Evolutionary conservation across 2,329 filamentous ascomycete genomes (phyloP), one percentile per base, ranked within the genome.

Genomic region (Xylariales sp.): DNA sequence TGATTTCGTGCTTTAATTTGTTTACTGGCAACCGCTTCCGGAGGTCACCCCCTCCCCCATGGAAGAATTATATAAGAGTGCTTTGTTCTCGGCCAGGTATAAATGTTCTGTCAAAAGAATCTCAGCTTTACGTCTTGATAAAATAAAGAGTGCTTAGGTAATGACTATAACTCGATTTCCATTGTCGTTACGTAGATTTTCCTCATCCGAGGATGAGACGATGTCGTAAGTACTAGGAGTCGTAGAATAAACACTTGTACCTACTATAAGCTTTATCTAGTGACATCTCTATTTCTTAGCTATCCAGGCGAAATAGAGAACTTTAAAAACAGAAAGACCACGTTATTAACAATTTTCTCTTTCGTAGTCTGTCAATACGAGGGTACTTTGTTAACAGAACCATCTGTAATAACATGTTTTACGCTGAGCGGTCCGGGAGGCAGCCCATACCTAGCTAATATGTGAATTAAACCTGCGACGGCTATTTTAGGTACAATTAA

Each of bases 91-190:
- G 1, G 3, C 18, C 14, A 23, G 30, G 16, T 58, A 18, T 45
- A 46, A 49, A 55, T 41, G 28, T 5, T 5, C 28, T 23, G 49
- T 60, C 41, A 65, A 65, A 60, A 56, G 49, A n/a, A 32, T n/a
- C 32, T 48, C 18, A 9, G 6, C 4, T 32, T 48, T 48, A 10
- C 9, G 7, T n/a, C 18, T 34, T 9, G 10, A 16, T 16, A 12
- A 14, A 16, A 59, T 30, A 64, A 64, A 64, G 48, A 36, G 43
- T 14, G 18, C 28, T 18, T 28, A 2, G 2, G 3, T n/a, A 36
- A 52, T 32, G 49, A 36, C 14, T 28, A 34, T 52, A 52, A 52
- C 23, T 14, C 5, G 2, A 52, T 52, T 52, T 5, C 32, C 1
- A 41, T 23, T 23, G n/a, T 43, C 4, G n/a, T n/a, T 39, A 45